Base-by-base conservation (phyloP, 352 stramenopile species). In the Globisporangium splendens region DNA sequence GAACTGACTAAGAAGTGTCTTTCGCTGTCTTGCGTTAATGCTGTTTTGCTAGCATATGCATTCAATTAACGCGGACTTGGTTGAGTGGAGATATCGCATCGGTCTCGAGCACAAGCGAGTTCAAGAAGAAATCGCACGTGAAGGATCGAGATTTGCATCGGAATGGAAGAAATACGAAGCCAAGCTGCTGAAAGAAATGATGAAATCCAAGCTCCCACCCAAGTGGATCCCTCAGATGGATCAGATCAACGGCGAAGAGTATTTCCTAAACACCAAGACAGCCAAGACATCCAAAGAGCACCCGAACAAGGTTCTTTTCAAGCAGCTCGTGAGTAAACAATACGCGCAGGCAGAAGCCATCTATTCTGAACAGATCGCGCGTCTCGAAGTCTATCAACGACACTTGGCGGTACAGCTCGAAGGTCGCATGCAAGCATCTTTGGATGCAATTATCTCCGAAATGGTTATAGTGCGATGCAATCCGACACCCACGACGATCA, bases 141-240 rank as follows among this genome's bases (percentile, higher is more conserved):
- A 82, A 52, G 43, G 63, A 2, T 11, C 50, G 11, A 62, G 68
- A 0, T 67, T 75, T 50, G 24, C 49, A 0, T 17, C 35, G 4
- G 69, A 82, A 31, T 82, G 69, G 72, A 47, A 35, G 11, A 64
- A 62, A 18, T 82, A 82, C 50, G 65, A 74, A 35, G 42, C 62
- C n/a, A 65, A 63, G 54, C 28, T 82, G 58, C 68, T 66, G 18
- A 70, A 66, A 50, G 72, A 82, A 28, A 69, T 82, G 0, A 42
- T 77, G 14, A 69, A 67, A 41, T 62, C 64, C 5, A 72, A 72
- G 28, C 62, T 82, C 1, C 42, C 62, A 14, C 15, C 54, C 0
- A 69, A 79, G 61, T 82, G 72, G 72, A 82, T 75, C 49, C 72
- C 72, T 11, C 72, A 82, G 52, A 55, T 75, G 28, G 68, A 82